Base-by-base conservation (phyloP, 306 rosid species). In the Vigna radiata region DNA sequence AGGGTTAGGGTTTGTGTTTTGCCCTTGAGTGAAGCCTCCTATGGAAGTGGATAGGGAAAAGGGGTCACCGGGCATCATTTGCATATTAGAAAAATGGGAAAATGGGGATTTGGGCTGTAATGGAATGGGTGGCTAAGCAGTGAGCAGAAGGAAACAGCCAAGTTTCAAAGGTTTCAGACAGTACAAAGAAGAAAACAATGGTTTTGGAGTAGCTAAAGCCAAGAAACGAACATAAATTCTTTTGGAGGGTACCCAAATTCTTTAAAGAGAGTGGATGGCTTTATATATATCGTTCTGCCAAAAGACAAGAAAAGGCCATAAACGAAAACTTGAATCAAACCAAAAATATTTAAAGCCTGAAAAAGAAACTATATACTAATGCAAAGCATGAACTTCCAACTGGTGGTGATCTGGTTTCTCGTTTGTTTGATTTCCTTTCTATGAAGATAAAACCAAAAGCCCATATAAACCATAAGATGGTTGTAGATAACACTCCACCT, bases 271-370 rank as follows among this genome's bases (percentile, higher is more conserved):
- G 76, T 33, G 33, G 37, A 29, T 76, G 64, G 68, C 82, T 64
- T 77, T 66, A 36, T 62, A 63, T 67, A 46, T 72, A 83, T 72
- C 72, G 52, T 88, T 91, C 80, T 83, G 88, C 90, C 96, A 91
- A 88, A 90, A 71, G 88, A 86, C 86, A 86, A 88, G 87, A 86
- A 82, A 80, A 83, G 79, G 80, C 85, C 91, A 84, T 72, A 91
- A 88, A 81, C 72, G 55, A 85, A 84, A 81, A 85, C 85, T 87
- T 83, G 81, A 85, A 83, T 83, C 83, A 65, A 72, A 84, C 78
- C 84, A 82, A 85, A 76, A 79, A 61, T 39, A 73, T 68, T 87
- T 81, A 78, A 68, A 73, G 79, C 64, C 9, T 36, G 75, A 61
- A 79, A 77, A 68, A 74, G 63, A 80, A 86, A 61, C 63, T 75